Base-by-base conservation (phyloP, 1,284 basidiomycete genomes). In the Fomitopsis schrenkii region DNA sequence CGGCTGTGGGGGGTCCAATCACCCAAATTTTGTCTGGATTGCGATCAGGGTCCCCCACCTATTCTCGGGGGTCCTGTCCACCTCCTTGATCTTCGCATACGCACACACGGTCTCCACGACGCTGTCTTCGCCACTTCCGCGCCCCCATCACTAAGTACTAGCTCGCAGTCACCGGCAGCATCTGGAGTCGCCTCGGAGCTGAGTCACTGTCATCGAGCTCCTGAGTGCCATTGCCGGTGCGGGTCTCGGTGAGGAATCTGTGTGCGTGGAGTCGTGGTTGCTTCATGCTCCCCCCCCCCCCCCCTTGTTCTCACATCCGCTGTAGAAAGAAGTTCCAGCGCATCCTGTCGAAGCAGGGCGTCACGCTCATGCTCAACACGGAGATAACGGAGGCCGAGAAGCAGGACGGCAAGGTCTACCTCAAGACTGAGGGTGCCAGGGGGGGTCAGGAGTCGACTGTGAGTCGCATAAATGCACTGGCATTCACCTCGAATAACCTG, bases 191-290 rank as follows among this genome's bases (percentile, higher is more conserved):
- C 54, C 83, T 98, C 19, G 97, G 97, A 57, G 86, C 97, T 7
- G 90, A 98, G 97, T 99, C 59, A 97, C 95, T 4, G 95, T 99
- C 54, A 94, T 99, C 62, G 97, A 99, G 79, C 99, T 94, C 84
- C 80, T 97, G 67, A 87, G 90, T 59, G 85, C 83, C 41, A 96
- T 98, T 66, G 97, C 97, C 60, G 97, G 97, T 74, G 93, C 81
- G 54, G 97, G 97, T 66, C 97, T 99, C 70, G 97, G 99, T 73
- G 93, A 88, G 67, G 97, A 98, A 78, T 86, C 98, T 71, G 88
- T 92, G 86, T 94, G 72, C 76, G 90, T 84, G 26, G 10, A 19
- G 26, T 41, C n/a, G 41, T 53, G 46, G 1, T 3, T 45, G 2
- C n/a, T 35, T 15, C 26, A 14, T 28, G 1, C 22, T 22, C 2